Evolutionary conservation across 2,329 filamentous ascomycete genomes (phyloP).

Genomic region (Didymella lethalis): DNA sequence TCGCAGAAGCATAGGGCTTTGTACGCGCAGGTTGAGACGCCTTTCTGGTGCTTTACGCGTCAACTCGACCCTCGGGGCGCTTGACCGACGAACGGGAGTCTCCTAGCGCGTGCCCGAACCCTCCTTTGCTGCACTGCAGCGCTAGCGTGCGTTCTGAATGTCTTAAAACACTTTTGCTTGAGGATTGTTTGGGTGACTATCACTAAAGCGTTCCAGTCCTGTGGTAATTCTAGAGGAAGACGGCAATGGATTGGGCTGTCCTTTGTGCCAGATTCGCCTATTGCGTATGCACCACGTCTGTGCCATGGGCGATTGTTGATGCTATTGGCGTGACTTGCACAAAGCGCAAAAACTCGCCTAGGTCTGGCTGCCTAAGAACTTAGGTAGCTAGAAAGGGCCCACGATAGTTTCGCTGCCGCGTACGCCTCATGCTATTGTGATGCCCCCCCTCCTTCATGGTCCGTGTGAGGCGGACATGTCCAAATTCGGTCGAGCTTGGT

Average conservation of each 20-base stretch:
- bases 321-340: too few species aligned
- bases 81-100: background rate
- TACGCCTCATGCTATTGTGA: background rate
- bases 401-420: conserved; percentile 3
- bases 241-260: background rate
- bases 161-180: conserved; percentile 6
- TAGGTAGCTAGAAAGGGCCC: background rate
- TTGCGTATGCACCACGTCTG: conserved; percentile 5
- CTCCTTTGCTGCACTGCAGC: background rate
- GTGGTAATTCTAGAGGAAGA: background rate
- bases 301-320: background rate
- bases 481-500: background rate
- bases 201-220: background rate
- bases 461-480: conserved; percentile 4
- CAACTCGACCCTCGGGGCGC: conserved; percentile 3
- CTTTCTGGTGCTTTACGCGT: background rate
- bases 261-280: background rate
- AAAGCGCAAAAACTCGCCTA: too few species aligned
- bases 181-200: background rate
- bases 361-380: too few species aligned
- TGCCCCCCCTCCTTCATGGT: conserved; percentile 3
- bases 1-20: background rate
- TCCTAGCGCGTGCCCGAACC: background rate
- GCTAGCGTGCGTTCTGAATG: conserved; percentile 7
- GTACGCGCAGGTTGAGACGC: background rate